Evolutionary conservation across 495 filamentous ascomycete species (phyloP).

Genomic region (Tuber indicum): DNA sequence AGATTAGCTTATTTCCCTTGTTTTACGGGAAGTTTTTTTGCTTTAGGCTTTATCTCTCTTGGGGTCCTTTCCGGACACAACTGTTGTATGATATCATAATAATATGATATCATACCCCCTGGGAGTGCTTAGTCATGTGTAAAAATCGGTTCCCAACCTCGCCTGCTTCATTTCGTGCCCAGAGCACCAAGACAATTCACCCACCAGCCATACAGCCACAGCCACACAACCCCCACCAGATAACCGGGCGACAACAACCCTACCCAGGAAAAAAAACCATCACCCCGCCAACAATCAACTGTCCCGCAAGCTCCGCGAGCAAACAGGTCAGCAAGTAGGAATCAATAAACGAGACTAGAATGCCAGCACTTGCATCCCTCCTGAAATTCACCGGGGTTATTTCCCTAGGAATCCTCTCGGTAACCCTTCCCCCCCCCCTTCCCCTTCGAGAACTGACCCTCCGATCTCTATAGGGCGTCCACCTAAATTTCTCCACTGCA

Average conservation of each 20-base stretch:
- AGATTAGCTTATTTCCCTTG: no score
- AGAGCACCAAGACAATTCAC: background rate
- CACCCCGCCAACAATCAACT: background rate
- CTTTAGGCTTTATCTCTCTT: background rate
- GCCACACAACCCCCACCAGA: background rate
- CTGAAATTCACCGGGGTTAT: slow-evolving; percentile 65
- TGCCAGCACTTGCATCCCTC: slow-evolving; percentile 28
- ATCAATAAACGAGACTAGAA: background rate
- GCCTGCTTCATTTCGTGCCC: background rate
- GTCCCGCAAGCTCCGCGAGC: background rate
- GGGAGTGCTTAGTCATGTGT: background rate
- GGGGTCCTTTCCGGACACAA: background rate
- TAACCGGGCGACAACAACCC: background rate
- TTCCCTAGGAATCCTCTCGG: slow-evolving; percentile 63
- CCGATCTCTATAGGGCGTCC: slow-evolving; percentile 28
- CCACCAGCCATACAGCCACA: background rate
- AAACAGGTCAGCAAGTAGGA: background rate
- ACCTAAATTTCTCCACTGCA: slow-evolving; percentile 40
- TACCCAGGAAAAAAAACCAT: background rate
- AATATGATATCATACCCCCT: background rate
- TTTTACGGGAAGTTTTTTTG: no score
- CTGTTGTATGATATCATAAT: background rate
- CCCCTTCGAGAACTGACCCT: background rate
- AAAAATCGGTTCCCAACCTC: no score
- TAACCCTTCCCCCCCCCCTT: slow-evolving; percentile 43